Evolutionary conservation across 2,329 filamentous ascomycete genomes (phyloP).

Genomic region (Cordyceps cicadae): DNA sequence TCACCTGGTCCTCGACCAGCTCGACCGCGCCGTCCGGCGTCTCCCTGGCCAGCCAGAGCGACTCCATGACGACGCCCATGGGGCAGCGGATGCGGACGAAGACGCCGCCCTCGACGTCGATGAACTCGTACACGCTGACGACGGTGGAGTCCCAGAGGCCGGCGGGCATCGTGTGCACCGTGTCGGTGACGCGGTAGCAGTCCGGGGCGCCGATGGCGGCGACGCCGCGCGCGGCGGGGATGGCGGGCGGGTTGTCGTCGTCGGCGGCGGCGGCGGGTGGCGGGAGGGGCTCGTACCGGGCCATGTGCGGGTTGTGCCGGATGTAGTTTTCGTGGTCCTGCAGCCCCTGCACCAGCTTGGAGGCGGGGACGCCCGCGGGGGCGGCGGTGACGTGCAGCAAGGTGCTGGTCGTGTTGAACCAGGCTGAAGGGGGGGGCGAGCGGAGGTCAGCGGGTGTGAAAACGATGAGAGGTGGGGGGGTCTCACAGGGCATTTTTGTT

Average conservation of each 20-base stretch:
- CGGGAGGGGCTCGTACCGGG: slow-evolving; percentile 31
- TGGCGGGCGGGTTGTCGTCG: slow-evolving; percentile 17
- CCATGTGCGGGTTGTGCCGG: slow-evolving; percentile 43
- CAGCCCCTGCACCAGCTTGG: slow-evolving; percentile 36
- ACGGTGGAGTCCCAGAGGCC: slow-evolving; percentile 48
- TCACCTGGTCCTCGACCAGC: slow-evolving; percentile 41
- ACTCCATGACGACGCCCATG: slow-evolving; percentile 45
- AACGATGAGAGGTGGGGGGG: no score
- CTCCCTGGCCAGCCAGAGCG: slow-evolving; percentile 37
- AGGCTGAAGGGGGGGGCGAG: slow-evolving; percentile 19
- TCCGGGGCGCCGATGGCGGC: slow-evolving; percentile 22
- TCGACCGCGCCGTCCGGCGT: slow-evolving; percentile 26
- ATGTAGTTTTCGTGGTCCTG: slow-evolving; percentile 46
- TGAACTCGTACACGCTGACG: slow-evolving; percentile 46
- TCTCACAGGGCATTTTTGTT: no score
- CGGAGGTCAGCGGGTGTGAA: no score
- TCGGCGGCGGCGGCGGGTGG: no score
- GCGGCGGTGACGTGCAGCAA: slow-evolving; percentile 36
- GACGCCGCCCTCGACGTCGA: slow-evolving; percentile 38
- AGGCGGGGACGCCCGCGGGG: slow-evolving; percentile 27
- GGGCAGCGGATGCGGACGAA: slow-evolving; percentile 45
- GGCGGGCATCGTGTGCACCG: slow-evolving; percentile 43
- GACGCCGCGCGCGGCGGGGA: slow-evolving; percentile 22
- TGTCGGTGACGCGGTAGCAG: slow-evolving; percentile 41
- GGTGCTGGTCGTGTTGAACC: slow-evolving; percentile 37